Evolutionary conservation across 139 green algal species (phyloP), one percentile per base, ranked within the genome.

Genomic region (Chlorella sorokiniana): DNA sequence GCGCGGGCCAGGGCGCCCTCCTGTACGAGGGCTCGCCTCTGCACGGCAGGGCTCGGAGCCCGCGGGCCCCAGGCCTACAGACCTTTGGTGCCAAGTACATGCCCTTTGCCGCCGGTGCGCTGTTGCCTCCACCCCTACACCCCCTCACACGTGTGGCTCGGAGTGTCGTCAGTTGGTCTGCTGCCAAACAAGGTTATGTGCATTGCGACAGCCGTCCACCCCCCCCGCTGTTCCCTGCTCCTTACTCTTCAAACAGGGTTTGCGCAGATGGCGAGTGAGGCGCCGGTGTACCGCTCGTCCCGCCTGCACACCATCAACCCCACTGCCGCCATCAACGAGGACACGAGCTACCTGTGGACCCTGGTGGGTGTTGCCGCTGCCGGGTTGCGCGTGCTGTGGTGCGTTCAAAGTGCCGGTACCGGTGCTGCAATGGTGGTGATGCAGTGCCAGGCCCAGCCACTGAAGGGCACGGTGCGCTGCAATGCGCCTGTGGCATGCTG

Each of bases 261-360:
- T 42, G 35, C 7, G n/a, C 7, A 71, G 7, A 71, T 73, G 75
- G 75, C 61, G 29, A 29, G 59, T n/a, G 61, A 71, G 75, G 75
- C 75, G 2, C 61, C 75, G 0, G 75, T 81, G 6, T 81, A 81
- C 59, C 59, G 75, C 59, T 81, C 75, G 29, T 72, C 59, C 40
- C 75, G 75, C 59, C 75, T 81, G 59, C 75, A 81, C 61, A 9
- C 75, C 37, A 44, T 72, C 75, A 81, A 81, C 75, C 75, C 75
- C 75, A 81, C 75, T 29, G 75, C 75, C 59, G 75, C 75, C 2
- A 31, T 81, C 14, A 73, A 20, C 42, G 75, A 81, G 40, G 75
- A 81, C 42, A 72, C 61, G 4, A 62, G 37, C 18, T 81, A 81
- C 75, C 59, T 81, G 2, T 81, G 72, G 59, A 81, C 75, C n/a